These are phyloP conservation scores for Aeminium ludgeri DNA, from an alignment of 495 filamentous ascomycete species.

Conservation along the genomic window DNA sequence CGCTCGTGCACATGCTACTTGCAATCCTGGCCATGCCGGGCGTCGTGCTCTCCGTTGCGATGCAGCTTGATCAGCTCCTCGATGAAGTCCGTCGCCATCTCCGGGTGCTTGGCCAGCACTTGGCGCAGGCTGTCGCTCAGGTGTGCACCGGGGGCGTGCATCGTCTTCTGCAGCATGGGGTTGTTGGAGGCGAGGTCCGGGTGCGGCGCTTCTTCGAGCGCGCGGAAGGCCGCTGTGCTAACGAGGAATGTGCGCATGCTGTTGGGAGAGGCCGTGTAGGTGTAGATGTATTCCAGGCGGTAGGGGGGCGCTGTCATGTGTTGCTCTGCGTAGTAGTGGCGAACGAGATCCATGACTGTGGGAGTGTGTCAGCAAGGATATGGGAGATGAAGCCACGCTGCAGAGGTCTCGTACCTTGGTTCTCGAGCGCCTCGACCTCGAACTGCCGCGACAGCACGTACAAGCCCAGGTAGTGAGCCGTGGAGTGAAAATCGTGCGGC, in stretches of 20 bases:
- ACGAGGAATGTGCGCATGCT: conserved; percentile 18
- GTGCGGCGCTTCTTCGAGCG: conserved; percentile 7
- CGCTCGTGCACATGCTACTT: conserved; percentile 15
- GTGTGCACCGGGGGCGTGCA: not conserved
- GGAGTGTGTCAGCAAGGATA: not conserved
- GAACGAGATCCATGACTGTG: conserved; percentile 18
- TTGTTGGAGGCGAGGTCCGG: not conserved
- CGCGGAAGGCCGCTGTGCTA: conserved; percentile 17
- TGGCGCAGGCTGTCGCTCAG: conserved; percentile 11
- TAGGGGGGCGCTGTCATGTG: conserved; percentile 20
- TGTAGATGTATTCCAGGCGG: conserved; percentile 22
- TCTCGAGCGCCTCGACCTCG: conserved; percentile 12
- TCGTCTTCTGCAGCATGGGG: conserved; percentile 1
- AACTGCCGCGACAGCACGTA: conserved; percentile 16
- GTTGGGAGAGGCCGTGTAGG: conserved; percentile 5
- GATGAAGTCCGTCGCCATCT: conserved; percentile 16
- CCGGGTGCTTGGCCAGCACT: conserved; percentile 11
- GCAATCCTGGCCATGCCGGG: conserved; percentile 12
- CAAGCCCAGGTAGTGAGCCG: conserved; percentile 18
- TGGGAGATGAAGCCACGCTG: not conserved
- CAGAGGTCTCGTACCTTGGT: conserved; percentile 6
- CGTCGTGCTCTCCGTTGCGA: conserved; percentile 11
- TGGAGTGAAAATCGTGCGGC: conserved; percentile 18
- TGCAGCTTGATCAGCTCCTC: conserved; percentile 10
- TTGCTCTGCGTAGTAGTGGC: conserved; percentile 16